A percentile compares a stretch with the other conserved stretches of the same genome.
phyloP scores from a whole-genome alignment of 306 rosid species.

The Parietaria judaica region DNA sequence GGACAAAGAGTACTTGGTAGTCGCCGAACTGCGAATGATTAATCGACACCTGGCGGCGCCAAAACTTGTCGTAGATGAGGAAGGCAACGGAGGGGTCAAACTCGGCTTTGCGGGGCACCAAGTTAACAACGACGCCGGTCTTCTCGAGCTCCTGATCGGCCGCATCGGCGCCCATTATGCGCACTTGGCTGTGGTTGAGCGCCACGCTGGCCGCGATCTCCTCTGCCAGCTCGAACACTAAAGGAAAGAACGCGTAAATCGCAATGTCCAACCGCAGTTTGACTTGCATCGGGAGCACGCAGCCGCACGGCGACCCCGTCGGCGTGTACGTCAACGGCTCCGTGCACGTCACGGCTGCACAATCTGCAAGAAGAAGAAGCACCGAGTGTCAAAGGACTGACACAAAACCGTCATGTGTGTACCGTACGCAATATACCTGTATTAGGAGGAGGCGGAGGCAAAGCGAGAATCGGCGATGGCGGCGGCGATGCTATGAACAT shows the following conservation, averaged over 20 bases:
- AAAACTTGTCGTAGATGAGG: slow-evolving; percentile 60
- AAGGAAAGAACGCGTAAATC: slow-evolving; percentile 68
- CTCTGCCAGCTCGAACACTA: slow-evolving; percentile 63
- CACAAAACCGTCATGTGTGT: too few relatives aligned
- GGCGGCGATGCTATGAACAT: slow-evolving; percentile 45
- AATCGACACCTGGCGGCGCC: slow-evolving; percentile 54
- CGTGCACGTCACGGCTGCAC: slow-evolving; percentile 54
- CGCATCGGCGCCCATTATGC: slow-evolving; percentile 87
- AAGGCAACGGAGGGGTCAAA: slow-evolving; percentile 52
- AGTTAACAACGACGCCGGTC: slow-evolving; percentile 63
- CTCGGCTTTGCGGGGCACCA: slow-evolving; percentile 60
- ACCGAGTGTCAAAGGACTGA: too few relatives aligned
- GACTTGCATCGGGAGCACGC: slow-evolving; percentile 88
- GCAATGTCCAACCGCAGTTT: slow-evolving; percentile 47
- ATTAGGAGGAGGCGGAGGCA: slow-evolving; percentile 95
- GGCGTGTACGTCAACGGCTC: slow-evolving; percentile 81
- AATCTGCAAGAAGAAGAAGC: slow-evolving; percentile 37
- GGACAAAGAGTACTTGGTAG: slow-evolving; percentile 70
- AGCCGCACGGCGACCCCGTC: slow-evolving; percentile 76
- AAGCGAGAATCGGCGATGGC: slow-evolving; percentile 45
- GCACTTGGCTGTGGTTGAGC: slow-evolving; percentile 80
- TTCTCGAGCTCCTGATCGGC: slow-evolving; percentile 63
- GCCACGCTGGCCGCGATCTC: slow-evolving; percentile 62
- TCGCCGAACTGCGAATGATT: slow-evolving; percentile 58
- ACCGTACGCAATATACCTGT: slow-evolving; percentile 33